A percentile compares a stretch with the other conserved stretches of the same genome.
phyloP scores from a whole-genome alignment of 371 early-diverging fungal species.

The Mucor saturninus region DNA sequence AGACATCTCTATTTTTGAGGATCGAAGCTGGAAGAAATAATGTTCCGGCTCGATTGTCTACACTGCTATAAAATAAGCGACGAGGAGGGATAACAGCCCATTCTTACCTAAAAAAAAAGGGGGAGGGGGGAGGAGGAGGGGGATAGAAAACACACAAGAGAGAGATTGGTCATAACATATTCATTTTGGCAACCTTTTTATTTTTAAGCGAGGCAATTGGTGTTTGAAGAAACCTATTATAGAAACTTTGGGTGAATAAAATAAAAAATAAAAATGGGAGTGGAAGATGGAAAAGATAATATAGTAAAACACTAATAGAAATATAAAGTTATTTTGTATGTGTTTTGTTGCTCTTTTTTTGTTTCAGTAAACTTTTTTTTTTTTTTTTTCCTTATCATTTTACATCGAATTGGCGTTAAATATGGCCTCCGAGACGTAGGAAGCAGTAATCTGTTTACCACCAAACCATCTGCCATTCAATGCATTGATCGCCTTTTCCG shows the following conservation, averaged over 20 bases:
- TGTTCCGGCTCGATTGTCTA: not conserved
- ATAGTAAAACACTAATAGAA: not conserved
- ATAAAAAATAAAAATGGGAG: not conserved
- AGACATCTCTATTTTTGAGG: not conserved
- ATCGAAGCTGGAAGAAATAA: not conserved
- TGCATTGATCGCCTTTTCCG: slow-evolving; percentile 68
- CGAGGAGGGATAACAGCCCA: not conserved
- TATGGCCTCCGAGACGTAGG: slow-evolving; percentile 70
- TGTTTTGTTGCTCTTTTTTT: slow-evolving; percentile 1
- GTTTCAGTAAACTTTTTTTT: not conserved
- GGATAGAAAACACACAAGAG: not conserved
- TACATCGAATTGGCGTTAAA: slow-evolving; percentile 65
- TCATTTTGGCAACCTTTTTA: not conserved
- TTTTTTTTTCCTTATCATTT: slow-evolving; percentile 3
- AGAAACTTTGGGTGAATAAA: slow-evolving; percentile 5
- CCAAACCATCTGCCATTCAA: slow-evolving; percentile 85
- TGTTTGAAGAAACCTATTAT: slow-evolving; percentile 1
- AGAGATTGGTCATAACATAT: not conserved
- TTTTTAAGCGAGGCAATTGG: slow-evolving; percentile 1
- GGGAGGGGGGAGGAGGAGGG: not conserved
- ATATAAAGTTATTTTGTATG: slow-evolving; percentile 6
- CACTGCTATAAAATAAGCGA: not conserved
- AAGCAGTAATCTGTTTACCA: slow-evolving; percentile 72
- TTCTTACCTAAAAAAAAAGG: not conserved
- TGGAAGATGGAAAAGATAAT: not conserved